Conservation (phyloP, 2,329 filamentous ascomycete species). For the Aspergillus ibericus region DNA sequence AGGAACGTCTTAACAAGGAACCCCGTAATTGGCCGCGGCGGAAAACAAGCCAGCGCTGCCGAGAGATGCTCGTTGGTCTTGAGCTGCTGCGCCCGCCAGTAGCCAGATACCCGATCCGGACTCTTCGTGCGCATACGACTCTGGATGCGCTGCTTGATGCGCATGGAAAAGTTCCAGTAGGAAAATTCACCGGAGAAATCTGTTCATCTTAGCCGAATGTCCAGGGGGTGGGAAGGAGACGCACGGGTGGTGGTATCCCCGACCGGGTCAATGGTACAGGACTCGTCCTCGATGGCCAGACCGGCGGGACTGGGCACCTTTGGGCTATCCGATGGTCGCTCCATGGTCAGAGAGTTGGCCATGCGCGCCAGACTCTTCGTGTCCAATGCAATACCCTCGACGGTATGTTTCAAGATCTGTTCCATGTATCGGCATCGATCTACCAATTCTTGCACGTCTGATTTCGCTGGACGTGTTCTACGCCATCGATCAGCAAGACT, state of each 20-base stretch:
- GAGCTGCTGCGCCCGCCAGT: constrained; percentile 50
- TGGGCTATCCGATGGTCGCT: neutral
- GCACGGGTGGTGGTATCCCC: constrained; percentile 16
- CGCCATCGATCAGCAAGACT: no score
- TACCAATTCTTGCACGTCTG: constrained; percentile 7
- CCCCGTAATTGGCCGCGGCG: constrained; percentile 50
- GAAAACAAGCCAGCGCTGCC: constrained; percentile 43
- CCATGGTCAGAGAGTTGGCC: neutral
- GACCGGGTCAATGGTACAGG: constrained; percentile 15
- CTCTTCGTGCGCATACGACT: constrained; percentile 35
- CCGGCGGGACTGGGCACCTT: neutral
- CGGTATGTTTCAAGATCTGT: constrained; percentile 9
- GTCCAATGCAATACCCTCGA: constrained; percentile 10
- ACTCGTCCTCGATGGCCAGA: constrained; percentile 10
- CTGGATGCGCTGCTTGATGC: constrained; percentile 53
- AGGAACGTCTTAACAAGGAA: constrained; percentile 52
- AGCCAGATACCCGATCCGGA: constrained; percentile 32
- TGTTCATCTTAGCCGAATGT: constrained; percentile 19
- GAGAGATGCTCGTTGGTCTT: constrained; percentile 43
- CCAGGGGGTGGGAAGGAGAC: neutral
- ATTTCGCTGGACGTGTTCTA: neutral
- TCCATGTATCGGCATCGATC: constrained; percentile 15
- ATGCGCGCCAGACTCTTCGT: constrained; percentile 5
- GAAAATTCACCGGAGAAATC: constrained; percentile 56
- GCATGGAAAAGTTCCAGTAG: constrained; percentile 56